Base-by-base conservation (phyloP, 345 rosid genomes). In the Eucalyptus lansdowneana region DNA sequence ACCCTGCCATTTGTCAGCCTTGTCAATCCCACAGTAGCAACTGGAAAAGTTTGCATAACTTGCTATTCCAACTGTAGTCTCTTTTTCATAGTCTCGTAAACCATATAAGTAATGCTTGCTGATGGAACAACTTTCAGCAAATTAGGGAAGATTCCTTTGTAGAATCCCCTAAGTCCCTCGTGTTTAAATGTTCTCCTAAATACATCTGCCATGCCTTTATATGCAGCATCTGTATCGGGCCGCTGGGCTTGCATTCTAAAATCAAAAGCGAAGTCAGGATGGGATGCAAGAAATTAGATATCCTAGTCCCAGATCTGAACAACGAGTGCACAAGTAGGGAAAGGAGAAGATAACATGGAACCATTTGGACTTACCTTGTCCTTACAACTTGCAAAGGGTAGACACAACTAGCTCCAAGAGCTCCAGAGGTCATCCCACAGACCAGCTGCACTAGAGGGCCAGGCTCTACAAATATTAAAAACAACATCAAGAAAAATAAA, bases 381-480 rank as follows among this genome's bases (percentile, higher is more conserved):
- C 99, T 93, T 31, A 97, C 94, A 89, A 97, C 98, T 93, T 96
- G 99, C 93, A 97, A 94, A 45, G 99, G 99, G 92, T 97, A 97
- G 58, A 97, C 99, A 90, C 99, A 95, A 44, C 98, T 96, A 91
- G 98, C 99, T 90, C 98, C 99, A 87, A 96, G 93, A 88, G 98
- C 95, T 89, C 97, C 99, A 19, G 99, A 96, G 90, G 95, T 69
- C 87, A 96, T 97, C 89, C 99, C 99, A 45, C 98, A 96, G 86
- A 99, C 96, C 92, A 97, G 93, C 92, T 95, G 99, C 87, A 95
- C 93, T 15, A 96, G 94, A n/a, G 99, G 95, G 83, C 99, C 98
- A 45, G 99, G 97, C 89, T 94, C 99, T 96, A 89, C 87, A 89
- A 51, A 49, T 53, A 62, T 62, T 58, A 72, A 53, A 53, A 53